A percentile compares a stretch with the other conserved stretches of the same genome.
Evolutionary conservation across 1,284 basidiomycete genomes (phyloP).

Genomic region (Vanrija sp.): DNA sequence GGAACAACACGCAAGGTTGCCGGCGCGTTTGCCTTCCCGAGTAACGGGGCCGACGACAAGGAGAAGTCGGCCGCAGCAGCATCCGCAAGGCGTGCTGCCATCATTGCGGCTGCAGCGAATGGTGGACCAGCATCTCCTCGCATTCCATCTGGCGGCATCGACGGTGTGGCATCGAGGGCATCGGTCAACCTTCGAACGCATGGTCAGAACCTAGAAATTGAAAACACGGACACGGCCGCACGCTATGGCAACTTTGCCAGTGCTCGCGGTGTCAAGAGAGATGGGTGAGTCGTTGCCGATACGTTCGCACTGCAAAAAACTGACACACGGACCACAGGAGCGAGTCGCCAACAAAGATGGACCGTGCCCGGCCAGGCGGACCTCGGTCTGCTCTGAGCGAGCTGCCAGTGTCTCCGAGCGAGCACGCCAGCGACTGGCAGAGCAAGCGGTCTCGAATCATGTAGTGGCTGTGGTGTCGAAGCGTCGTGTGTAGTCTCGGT

Average conservation of each 20-base stretch:
- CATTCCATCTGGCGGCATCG: conserved; percentile 32
- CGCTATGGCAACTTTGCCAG: conserved; percentile 29
- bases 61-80: not conserved
- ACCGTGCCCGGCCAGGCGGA: conserved; percentile 8
- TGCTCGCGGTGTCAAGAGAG: conserved; percentile 36
- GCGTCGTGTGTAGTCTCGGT: not conserved
- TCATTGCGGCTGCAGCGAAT: conserved; percentile 10
- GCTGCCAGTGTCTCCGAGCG: conserved; percentile 5
- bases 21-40: conserved; percentile 6
- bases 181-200: conserved; percentile 11
- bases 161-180: conserved; percentile 26
- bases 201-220: conserved; percentile 7
- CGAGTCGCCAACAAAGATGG: conserved; percentile 10
- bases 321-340: conserved; percentile 4
- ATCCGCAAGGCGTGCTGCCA: conserved; percentile 20
- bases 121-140: conserved; percentile 19
- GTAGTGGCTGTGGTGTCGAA: not conserved
- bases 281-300: conserved; percentile 16
- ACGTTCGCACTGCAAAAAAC: not conserved
- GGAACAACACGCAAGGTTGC: not conserved
- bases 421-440: conserved; percentile 12
- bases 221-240: conserved; percentile 6
- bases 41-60: not conserved
- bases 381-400: conserved; percentile 24
- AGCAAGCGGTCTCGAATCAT: conserved; percentile 21